Evolutionary conservation across 2,329 filamentous ascomycete genomes (phyloP), one percentile per base, ranked within the genome.

Genomic region (Aspergillus viridinutans): DNA sequence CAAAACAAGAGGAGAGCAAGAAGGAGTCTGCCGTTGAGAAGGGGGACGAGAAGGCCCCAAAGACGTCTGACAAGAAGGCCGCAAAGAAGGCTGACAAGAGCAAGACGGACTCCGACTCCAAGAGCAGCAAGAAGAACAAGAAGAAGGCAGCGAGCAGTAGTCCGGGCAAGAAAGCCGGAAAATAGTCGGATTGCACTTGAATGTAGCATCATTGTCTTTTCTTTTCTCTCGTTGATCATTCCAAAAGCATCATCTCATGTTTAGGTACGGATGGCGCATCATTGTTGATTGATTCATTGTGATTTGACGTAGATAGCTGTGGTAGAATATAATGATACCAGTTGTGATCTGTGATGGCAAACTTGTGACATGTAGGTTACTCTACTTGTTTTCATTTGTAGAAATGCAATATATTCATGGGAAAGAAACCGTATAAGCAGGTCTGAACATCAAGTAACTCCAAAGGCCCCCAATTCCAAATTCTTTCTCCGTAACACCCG

Each of bases 121-220:
- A 32, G 12, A 1, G 29, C 7, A 60, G 54, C 43, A 60, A 64
- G 45, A 62, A 59, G 57, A 56, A 50, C 29, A 69, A 68, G 57
- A 66, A 63, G 38, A 65, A 67, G 60, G 58, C 65, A 51, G 51
- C 56, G 10, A 55, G 28, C 40, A 60, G 49, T 48, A 50, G 52
- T 4, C 55, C 61, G 55, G 54, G 58, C 43, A 72, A 71, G 62
- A 68, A 71, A 60, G 56, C 62, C 6, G 60, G 52, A 57, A 72
- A 72, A 68, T 72, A 64, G 64, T 61, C 52, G 52, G 50, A 32
- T 38, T 54, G 50, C 43, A 12, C 25, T 35, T 45, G 50, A 64
- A 64, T 64, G 61, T 58, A 61, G 66, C 50, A 61, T 50, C 49
- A 63, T 52, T 64, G 56, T 52, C 58, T 62, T 60, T 25, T 38